Conservation (phyloP, 2,329 filamentous ascomycete species). For the Beauveria bassiana region DNA sequence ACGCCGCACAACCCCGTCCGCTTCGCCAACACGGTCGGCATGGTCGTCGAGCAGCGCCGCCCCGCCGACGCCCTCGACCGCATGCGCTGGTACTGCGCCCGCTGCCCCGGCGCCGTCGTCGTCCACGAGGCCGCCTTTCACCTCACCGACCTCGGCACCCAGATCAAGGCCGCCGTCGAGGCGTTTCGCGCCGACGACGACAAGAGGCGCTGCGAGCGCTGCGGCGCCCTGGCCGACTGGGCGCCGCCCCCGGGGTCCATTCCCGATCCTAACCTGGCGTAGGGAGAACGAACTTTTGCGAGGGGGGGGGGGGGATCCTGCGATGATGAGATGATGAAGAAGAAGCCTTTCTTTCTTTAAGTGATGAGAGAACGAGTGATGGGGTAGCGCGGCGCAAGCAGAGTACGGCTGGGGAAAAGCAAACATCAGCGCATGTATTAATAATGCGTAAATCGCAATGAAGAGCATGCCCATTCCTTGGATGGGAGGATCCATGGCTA, state of each 20-base stretch:
- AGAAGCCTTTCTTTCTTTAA: not conserved
- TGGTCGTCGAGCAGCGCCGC: slow-evolving; percentile 82
- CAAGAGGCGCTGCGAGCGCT: slow-evolving; percentile 67
- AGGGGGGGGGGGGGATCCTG: too few species aligned
- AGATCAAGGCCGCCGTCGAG: slow-evolving; percentile 89
- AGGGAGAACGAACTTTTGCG: not conserved
- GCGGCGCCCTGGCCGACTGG: slow-evolving; percentile 68
- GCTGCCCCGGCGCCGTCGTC: slow-evolving; percentile 50
- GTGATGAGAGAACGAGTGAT: not conserved
- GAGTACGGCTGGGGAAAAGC: not conserved
- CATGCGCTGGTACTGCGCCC: slow-evolving; percentile 82
- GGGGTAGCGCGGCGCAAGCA: not conserved
- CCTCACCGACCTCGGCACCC: slow-evolving; percentile 82
- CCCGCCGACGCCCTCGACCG: slow-evolving; percentile 63
- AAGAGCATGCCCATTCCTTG: not conserved
- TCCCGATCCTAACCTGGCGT: slow-evolving; percentile 47
- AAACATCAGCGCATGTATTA: not conserved
- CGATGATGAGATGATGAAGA: not conserved
- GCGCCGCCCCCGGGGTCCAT: slow-evolving; percentile 55
- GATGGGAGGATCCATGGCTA: not conserved
- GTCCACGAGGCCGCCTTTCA: slow-evolving; percentile 85
- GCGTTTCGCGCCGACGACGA: slow-evolving; percentile 61
- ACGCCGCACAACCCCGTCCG: slow-evolving; percentile 95
- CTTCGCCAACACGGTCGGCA: slow-evolving; percentile 87
- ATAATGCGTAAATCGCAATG: not conserved